Conservation (phyloP, 73 alveolate species). For the Tetrahymena malaccensis region DNA sequence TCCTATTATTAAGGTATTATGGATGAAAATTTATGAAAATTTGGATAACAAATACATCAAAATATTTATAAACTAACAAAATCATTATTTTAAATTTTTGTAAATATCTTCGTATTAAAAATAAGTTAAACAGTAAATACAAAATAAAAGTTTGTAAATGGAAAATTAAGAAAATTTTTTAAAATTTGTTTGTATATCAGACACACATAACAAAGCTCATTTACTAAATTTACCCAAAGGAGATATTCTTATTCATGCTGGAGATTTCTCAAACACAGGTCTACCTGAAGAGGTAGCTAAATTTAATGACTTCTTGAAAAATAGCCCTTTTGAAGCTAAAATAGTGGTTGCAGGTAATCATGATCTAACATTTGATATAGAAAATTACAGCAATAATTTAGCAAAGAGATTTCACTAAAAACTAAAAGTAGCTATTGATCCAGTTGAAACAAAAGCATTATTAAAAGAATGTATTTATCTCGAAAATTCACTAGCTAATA, state of each 20-base stretch:
- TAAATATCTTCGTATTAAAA: no score
- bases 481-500: background rate
- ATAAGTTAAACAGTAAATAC: no score
- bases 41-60: no score
- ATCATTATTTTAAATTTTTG: no score
- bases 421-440: background rate
- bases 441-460: background rate
- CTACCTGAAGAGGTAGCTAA: background rate
- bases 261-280: conserved; percentile 26
- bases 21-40: no score
- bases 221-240: conserved; percentile 8
- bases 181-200: conserved; percentile 21
- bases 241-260: conserved; percentile 30
- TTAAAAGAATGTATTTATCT: conserved; percentile 5
- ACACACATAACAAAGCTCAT: background rate
- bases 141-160: no score
- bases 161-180: background rate
- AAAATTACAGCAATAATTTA: background rate
- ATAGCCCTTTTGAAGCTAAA: background rate
- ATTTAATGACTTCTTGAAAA: background rate
- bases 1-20: no score
- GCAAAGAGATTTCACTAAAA: background rate
- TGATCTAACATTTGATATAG: conserved; percentile 30
- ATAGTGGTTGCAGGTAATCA: conserved; percentile 39
- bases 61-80: no score